Evolutionary conservation across 441 rosid genomes (phyloP).

Genomic region (Erysimum cheiri): DNA sequence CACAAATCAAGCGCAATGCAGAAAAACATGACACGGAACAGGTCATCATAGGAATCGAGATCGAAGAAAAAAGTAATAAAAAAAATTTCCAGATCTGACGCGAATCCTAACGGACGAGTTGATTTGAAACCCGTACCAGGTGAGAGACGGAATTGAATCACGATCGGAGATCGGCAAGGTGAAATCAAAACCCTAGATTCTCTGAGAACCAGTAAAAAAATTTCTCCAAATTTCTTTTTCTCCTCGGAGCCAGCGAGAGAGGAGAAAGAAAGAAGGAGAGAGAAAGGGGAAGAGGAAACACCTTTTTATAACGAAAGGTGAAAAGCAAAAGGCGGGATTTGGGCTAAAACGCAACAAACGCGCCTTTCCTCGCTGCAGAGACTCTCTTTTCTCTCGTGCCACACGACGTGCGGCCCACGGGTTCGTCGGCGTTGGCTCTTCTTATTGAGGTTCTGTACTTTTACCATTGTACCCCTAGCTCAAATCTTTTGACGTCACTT

Average conservation of each 20-base stretch:
- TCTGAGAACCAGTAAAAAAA: conserved; percentile 15
- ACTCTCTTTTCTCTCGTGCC: conserved; percentile 15
- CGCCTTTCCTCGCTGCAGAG: conserved; percentile 23
- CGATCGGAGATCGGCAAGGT: conserved; percentile 26
- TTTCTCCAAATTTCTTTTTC: conserved; percentile 7
- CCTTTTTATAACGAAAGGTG: conserved; percentile 38
- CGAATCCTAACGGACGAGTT: conserved; percentile 16
- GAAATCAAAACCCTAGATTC: conserved; percentile 23
- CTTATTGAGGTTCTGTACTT: neutral
- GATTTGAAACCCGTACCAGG: conserved; percentile 20
- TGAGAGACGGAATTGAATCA: conserved; percentile 21
- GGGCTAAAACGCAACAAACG: conserved; percentile 39
- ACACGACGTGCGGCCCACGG: conserved; percentile 39
- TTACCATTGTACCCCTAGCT: conserved; percentile 25
- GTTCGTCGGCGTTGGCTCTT: conserved; percentile 17
- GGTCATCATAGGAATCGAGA: conserved; percentile 6
- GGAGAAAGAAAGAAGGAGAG: neutral
- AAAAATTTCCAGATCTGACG: conserved; percentile 40
- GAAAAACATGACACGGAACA: conserved; percentile 4
- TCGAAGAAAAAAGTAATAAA: neutral
- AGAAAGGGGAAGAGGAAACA: neutral
- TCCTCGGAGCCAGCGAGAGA: conserved; percentile 27
- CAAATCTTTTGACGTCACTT: conserved; percentile 18
- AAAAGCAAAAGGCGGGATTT: conserved; percentile 52
- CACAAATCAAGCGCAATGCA: neutral